A percentile compares a stretch with the other conserved stretches of the same genome.
Conservation (phyloP, 2,329 filamentous ascomycete genomes). For the Colletotrichum brevisporum region DNA sequence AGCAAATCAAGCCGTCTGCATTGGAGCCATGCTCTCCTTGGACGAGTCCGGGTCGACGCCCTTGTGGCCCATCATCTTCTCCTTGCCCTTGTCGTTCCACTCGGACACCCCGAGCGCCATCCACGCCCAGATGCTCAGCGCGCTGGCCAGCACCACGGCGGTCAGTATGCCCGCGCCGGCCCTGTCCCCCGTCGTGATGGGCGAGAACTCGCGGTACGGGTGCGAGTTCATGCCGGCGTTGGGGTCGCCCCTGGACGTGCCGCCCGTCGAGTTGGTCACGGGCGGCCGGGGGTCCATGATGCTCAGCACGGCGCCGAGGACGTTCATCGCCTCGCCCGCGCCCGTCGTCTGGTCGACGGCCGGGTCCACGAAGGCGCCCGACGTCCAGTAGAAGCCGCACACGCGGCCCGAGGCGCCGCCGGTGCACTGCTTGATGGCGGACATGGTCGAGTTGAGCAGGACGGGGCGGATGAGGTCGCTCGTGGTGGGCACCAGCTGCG, state of each 20-base stretch:
- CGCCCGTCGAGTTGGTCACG: slow-evolving; percentile 63
- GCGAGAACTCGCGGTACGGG: slow-evolving; percentile 18
- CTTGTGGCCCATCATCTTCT: background rate
- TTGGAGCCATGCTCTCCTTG: slow-evolving; percentile 15
- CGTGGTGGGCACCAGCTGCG: slow-evolving; percentile 73
- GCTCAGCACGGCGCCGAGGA: slow-evolving; percentile 67
- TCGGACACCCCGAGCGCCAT: slow-evolving; percentile 47
- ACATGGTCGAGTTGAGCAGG: slow-evolving; percentile 69
- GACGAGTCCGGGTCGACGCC: background rate
- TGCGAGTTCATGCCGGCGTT: slow-evolving; percentile 36
- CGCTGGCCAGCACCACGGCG: slow-evolving; percentile 65
- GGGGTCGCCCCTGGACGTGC: slow-evolving; percentile 62
- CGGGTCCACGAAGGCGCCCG: slow-evolving; percentile 58
- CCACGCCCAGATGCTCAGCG: slow-evolving; percentile 67
- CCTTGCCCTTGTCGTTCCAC: slow-evolving; percentile 33
- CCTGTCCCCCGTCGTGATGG: slow-evolving; percentile 70
- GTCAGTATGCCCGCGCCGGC: slow-evolving; percentile 79
- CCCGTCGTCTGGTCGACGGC: slow-evolving; percentile 67
- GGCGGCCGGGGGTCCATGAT: slow-evolving; percentile 58
- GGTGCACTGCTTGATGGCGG: slow-evolving; percentile 73
- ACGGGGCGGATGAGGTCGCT: slow-evolving; percentile 68
- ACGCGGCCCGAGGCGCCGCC: slow-evolving; percentile 68
- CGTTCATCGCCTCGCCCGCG: slow-evolving; percentile 73
- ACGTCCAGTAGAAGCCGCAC: slow-evolving; percentile 76
- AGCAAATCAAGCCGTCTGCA: background rate